Evolutionary conservation across 768 basidiomycete species (phyloP), one percentile per base, ranked within the genome.

Genomic region (Rossbeevera mucosa): DNA sequence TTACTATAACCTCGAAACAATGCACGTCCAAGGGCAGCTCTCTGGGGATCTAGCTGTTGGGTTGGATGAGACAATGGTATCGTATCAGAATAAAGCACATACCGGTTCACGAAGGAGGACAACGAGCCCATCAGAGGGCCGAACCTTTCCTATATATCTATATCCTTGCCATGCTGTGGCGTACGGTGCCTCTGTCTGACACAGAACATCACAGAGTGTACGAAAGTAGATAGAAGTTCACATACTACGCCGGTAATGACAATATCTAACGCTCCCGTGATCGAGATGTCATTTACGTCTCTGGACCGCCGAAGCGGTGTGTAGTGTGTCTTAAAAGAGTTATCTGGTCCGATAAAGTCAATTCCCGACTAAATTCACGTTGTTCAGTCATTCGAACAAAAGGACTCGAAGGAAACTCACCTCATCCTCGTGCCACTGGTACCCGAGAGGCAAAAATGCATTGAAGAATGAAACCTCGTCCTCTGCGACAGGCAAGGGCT

Each of bases 91-190:
- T 12, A 47, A 26, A 16, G 38, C 25, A 68, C 78, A 52, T 50
- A 80, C 80, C 49, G 82, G 76, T 68, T 79, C 74, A 49, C 79
- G 76, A 24, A 74, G 56, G 29, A 86, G 64, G 4, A 78, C 74
- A 25, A 85, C 69, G 33, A 85, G 68, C 13, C 85, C 85, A 64
- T 87, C 85, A 33, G 72, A 71, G 7, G 79, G 66, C 26, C 85
- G 71, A 13, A 86, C 70, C 26, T 83, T 78, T 31, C 85, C 85
- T 38, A 79, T 64, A 46, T 85, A 71, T 44, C 67, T 74, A 51
- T 77, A 80, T 4, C 71, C 74, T 2, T 80, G 82, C 85, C 84
- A 87, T 2, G 80, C 79, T 18, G 69, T 64, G 21, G 73, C 71
- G 53, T 78, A 72, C 16, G 64, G 67, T 31, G 70, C 69, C 49